These are phyloP conservation scores for Phaffomyces antillensis DNA, from an alignment of 805 yeast species.

Conservation along the genomic window DNA sequence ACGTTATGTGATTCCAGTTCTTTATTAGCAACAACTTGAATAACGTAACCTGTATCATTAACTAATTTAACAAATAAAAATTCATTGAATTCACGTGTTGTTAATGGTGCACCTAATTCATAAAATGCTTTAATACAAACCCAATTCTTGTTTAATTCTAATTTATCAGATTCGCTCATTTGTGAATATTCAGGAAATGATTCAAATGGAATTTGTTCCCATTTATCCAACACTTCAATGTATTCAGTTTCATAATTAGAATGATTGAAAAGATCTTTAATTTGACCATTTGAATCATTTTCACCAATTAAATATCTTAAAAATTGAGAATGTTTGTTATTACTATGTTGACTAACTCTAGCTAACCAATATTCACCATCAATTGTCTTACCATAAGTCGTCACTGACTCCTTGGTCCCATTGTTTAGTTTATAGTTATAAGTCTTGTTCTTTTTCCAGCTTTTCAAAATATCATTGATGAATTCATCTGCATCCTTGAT, in stretches of 20 bases:
- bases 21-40: slow-evolving; percentile 26
- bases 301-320: slow-evolving; percentile 26
- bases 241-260: slow-evolving; percentile 28
- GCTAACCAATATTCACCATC: slow-evolving; percentile 29
- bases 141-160: slow-evolving; percentile 16
- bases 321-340: slow-evolving; percentile 20
- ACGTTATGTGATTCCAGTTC: slow-evolving; percentile 21
- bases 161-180: not conserved
- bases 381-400: slow-evolving; percentile 24
- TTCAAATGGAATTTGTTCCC: slow-evolving; percentile 19
- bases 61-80: slow-evolving; percentile 21
- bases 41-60: slow-evolving; percentile 24
- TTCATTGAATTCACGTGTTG: slow-evolving; percentile 31
- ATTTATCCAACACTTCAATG: slow-evolving; percentile 26
- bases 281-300: slow-evolving; percentile 8
- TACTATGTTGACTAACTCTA: slow-evolving; percentile 23
- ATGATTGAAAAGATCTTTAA: slow-evolving; percentile 24
- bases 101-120: slow-evolving; percentile 30
- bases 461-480: slow-evolving; percentile 15
- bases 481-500: slow-evolving; percentile 21
- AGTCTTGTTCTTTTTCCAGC: slow-evolving; percentile 28
- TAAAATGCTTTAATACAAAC: slow-evolving; percentile 27
- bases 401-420: slow-evolving; percentile 22
- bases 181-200: slow-evolving; percentile 10
- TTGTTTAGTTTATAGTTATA: slow-evolving; percentile 23